These are phyloP conservation scores for Mycena venus DNA, from an alignment of 768 basidiomycete species.

Conservation along the genomic window DNA sequence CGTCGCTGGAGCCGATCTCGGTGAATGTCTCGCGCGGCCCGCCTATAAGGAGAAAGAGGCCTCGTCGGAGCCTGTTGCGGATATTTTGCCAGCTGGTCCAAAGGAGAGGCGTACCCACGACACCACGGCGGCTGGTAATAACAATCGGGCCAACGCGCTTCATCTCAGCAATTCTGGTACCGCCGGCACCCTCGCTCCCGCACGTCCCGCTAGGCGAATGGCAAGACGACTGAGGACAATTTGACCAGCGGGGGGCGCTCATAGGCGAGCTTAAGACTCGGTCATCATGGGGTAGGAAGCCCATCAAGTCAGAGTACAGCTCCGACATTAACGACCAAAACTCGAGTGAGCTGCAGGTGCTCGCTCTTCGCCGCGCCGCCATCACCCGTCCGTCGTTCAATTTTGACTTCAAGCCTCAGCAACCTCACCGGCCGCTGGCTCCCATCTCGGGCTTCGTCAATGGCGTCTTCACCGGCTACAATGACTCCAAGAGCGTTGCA, in stretches of 20 bases:
- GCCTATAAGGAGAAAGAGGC: too few relatives aligned
- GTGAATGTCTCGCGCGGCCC: too few relatives aligned
- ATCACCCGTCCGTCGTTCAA: neutral
- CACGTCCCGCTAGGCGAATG: neutral
- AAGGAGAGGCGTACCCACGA: too few relatives aligned
- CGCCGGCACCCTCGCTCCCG: neutral
- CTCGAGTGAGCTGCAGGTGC: constrained; percentile 14
- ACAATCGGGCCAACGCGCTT: neutral
- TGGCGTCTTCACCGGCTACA: neutral
- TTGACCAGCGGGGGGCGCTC: neutral
- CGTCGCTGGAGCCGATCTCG: too few relatives aligned
- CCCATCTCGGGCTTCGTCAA: neutral
- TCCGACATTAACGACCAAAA: neutral
- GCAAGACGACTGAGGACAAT: too few relatives aligned
- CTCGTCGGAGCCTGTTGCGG: too few relatives aligned
- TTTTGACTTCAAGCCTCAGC: neutral
- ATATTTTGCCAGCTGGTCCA: too few relatives aligned
- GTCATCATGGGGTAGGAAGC: neutral
- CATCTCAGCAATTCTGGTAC: neutral
- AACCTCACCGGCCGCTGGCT: neutral
- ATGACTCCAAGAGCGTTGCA: neutral
- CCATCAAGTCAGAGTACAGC: neutral
- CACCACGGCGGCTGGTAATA: neutral
- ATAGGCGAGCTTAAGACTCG: neutral
- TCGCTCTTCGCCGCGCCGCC: constrained; percentile 9